Evolutionary conservation across 768 basidiomycete species (phyloP), one percentile per base, ranked within the genome.

Genomic region (Gymnopilus dilepis): DNA sequence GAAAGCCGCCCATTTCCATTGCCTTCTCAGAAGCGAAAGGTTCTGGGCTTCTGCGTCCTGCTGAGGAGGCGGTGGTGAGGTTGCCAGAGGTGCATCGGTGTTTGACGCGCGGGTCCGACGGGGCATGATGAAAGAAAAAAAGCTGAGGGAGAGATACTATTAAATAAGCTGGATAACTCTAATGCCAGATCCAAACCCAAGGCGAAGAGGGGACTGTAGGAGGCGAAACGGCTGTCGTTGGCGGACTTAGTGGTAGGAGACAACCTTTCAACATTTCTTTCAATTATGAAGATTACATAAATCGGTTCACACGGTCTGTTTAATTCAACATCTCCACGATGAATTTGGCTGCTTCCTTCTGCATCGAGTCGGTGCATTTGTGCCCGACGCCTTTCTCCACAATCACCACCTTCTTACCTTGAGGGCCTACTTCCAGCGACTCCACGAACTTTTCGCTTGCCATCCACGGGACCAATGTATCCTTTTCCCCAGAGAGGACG

Each of bases 1-100:
- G 75, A 95, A 91, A 24, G 90, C 90, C 5, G 95, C 95, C 94
- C 94, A 97, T 81, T 91, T 89, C 93, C 93, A 96, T 65, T 94
- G 86, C 60, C 80, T 86, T 58, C 95, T 83, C 54, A 97, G 87
- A 28, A 77, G 70, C 45, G 72, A 62, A 55, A 90, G 72, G 67
- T 86, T 78, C 42, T 79, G 72, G 42, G 71, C 48, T 34, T 62
- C 72, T 55, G 56, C 68, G 61, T 70, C 67, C 59, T 61, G 70
- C 62, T 48, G 72, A 60, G 59, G 66, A 65, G 74, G 64, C 56
- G 71, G 62, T 53, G 61, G 56, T 51, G 66, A 66, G 19, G 65
- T 69, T 59, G 68, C 67, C 56, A 73, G 70, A 45, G 79, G 69
- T 61, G 72, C 64, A 60, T 69, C 65, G 56, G 72, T 66, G 54